phyloP scores from a whole-genome alignment of 2,329 filamentous ascomycete species.

The Aspergillus ibericus region DNA sequence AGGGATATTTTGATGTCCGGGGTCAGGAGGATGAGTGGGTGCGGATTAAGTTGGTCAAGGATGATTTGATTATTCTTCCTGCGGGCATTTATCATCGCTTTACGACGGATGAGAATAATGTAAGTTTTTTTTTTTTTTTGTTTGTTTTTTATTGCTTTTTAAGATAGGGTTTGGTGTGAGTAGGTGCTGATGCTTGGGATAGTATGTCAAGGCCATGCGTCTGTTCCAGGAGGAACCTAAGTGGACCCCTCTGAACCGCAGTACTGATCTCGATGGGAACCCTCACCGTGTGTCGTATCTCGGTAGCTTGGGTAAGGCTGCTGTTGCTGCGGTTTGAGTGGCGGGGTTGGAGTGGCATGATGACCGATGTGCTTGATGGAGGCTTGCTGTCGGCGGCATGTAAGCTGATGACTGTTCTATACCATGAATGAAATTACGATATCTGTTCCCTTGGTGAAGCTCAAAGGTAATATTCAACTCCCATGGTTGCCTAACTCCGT shows the following conservation, averaged over 20 bases:
- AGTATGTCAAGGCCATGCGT: slow-evolving; percentile 96
- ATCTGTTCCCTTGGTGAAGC: background rate
- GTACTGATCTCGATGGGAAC: slow-evolving; percentile 74
- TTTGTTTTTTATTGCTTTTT: too few relatives aligned
- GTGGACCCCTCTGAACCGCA: slow-evolving; percentile 91
- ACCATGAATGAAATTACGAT: slow-evolving; percentile 20
- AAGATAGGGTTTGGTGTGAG: slow-evolving; percentile 14
- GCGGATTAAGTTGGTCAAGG: slow-evolving; percentile 77
- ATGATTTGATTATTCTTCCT: slow-evolving; percentile 88
- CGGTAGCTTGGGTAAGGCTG: slow-evolving; percentile 28
- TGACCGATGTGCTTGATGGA: background rate
- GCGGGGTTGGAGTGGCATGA: background rate
- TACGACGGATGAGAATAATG: slow-evolving; percentile 88
- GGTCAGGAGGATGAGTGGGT: slow-evolving; percentile 84
- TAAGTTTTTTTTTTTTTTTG: too few relatives aligned
- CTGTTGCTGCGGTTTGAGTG: slow-evolving; percentile 28
- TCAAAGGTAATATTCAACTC: background rate
- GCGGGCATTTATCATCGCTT: slow-evolving; percentile 97
- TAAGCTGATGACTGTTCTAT: slow-evolving; percentile 16
- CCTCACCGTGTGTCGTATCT: slow-evolving; percentile 77
- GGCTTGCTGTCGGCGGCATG: background rate
- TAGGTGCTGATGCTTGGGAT: slow-evolving; percentile 4
- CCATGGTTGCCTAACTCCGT: background rate
- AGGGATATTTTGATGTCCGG: slow-evolving; percentile 91
- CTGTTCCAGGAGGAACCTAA: slow-evolving; percentile 98